Base-by-base conservation (phyloP, 129 eudicot species). In the Lonicera japonica region DNA sequence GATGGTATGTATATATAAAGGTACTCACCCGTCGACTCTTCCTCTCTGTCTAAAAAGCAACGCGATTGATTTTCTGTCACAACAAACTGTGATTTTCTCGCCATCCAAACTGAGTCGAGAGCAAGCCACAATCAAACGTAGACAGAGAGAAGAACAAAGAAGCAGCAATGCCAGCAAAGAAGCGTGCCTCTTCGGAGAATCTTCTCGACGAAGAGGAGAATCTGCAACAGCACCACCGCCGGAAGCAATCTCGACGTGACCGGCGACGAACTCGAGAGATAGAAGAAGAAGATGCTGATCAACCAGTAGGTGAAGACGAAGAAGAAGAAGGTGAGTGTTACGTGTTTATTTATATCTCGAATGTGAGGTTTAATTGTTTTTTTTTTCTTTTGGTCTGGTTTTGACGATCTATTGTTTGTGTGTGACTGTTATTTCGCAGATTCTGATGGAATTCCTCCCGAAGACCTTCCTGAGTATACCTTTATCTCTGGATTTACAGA, bases 381-480 rank as follows among this genome's bases (percentile, higher is more conserved):
- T n/a, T 3, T 3, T 50, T 16, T 17, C 3, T 45, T 8, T 11
- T 12, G 51, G 3, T 45, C 51, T 45, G 14, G 51, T 45, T 45
- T 15, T 45, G 51, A 45, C 5, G 55, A 50, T 17, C 21, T 4
- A 8, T 15, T 50, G 20, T 50, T 16, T 50, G 20, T 50, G 50
- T 15, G 20, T 50, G 21, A 50, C 16, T 14, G n/a, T 50, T 21
- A 12, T 34, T 38, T 25, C 21, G 51, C 66, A 69, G 74, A 69
- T 52, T 69, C 74, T 60, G 74, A 69, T 46, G 74, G 43, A 48
- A 60, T 57, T 69, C 48, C 43, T 15, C 60, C 60, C 2, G 61
- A 54, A 34, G 74, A 50, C 60, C 56, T 60, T 10, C 67, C 64
- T 36, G 74, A 69, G 74, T 69, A 69, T 13, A 11, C 65, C 52